Conservation (phyloP, 768 basidiomycete species). For the Megacollybia marginata region DNA sequence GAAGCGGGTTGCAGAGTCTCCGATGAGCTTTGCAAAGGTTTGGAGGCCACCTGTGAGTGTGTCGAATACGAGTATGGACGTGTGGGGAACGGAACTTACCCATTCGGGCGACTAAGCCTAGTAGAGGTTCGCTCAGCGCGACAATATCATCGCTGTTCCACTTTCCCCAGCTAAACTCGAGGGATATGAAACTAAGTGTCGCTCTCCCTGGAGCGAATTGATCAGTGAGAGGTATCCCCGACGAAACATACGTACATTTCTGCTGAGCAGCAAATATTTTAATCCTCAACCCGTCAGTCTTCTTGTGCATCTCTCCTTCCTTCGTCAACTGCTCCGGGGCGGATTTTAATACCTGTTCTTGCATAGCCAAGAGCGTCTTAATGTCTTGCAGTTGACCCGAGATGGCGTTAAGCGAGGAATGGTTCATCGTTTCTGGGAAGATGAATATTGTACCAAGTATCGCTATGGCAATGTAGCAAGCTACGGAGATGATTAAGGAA, state of each 20-base stretch:
- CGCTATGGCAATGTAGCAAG: slow-evolving; percentile 41
- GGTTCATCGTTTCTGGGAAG: slow-evolving; percentile 47
- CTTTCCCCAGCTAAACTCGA: slow-evolving; percentile 36
- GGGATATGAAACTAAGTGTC: slow-evolving; percentile 27
- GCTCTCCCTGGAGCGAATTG: slow-evolving; percentile 18
- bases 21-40: slow-evolving; percentile 21
- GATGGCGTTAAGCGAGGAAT: slow-evolving; percentile 25
- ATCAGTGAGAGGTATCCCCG: neutral
- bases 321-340: slow-evolving; percentile 12
- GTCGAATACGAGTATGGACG: neutral
- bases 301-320: slow-evolving; percentile 12
- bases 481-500: slow-evolving; percentile 34
- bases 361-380: slow-evolving; percentile 8
- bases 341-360: slow-evolving; percentile 14
- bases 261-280: slow-evolving; percentile 18
- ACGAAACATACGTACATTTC: slow-evolving; percentile 15
- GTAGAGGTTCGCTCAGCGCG: slow-evolving; percentile 26
- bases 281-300: slow-evolving; percentile 11
- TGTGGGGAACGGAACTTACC: slow-evolving; percentile 17
- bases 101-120: slow-evolving; percentile 25
- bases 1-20: slow-evolving; percentile 16
- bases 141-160: slow-evolving; percentile 38
- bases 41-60: slow-evolving; percentile 22
- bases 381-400: slow-evolving; percentile 26
- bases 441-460: slow-evolving; percentile 35